phyloP scores from a whole-genome alignment of 2,329 filamentous ascomycete species.

The Tympanopsis confertula region DNA sequence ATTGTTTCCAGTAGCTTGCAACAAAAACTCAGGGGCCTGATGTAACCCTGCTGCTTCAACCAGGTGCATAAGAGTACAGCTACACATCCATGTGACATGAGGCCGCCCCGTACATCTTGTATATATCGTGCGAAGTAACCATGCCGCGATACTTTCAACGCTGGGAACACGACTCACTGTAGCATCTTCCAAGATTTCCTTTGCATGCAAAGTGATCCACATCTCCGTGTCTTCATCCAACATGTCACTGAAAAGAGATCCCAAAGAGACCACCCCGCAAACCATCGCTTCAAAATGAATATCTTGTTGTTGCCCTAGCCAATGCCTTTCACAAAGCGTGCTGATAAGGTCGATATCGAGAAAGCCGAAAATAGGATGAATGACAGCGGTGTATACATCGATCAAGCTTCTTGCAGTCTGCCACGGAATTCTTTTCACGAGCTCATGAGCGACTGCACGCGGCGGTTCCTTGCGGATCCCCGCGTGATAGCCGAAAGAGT shows the following conservation, averaged over 20 bases:
- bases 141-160: slow-evolving; percentile 10
- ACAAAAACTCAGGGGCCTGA: background rate
- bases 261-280: slow-evolving; percentile 16
- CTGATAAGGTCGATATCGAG: slow-evolving; percentile 13
- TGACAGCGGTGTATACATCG: slow-evolving; percentile 13
- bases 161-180: slow-evolving; percentile 8
- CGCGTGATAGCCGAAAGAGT: slow-evolving; percentile 21
- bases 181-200: slow-evolving; percentile 10
- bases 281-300: slow-evolving; percentile 18
- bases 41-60: slow-evolving; percentile 14
- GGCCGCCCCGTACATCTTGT: slow-evolving; percentile 12
- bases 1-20: background rate
- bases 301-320: slow-evolving; percentile 11
- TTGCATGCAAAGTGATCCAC: slow-evolving; percentile 11
- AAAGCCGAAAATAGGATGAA: slow-evolving; percentile 18
- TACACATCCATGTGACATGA: slow-evolving; percentile 12
- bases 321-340: slow-evolving; percentile 13
- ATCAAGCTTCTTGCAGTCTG: slow-evolving; percentile 12
- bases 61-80: slow-evolving; percentile 11
- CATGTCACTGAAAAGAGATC: slow-evolving; percentile 15
- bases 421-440: slow-evolving; percentile 12
- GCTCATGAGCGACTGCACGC: slow-evolving; percentile 7
- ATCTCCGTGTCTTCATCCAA: slow-evolving; percentile 11
- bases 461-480: slow-evolving; percentile 16
- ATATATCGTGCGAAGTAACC: slow-evolving; percentile 12